These are phyloP conservation scores for Aspergillus latus DNA, from an alignment of 2,329 filamentous ascomycete genomes.

Conservation along the genomic window DNA sequence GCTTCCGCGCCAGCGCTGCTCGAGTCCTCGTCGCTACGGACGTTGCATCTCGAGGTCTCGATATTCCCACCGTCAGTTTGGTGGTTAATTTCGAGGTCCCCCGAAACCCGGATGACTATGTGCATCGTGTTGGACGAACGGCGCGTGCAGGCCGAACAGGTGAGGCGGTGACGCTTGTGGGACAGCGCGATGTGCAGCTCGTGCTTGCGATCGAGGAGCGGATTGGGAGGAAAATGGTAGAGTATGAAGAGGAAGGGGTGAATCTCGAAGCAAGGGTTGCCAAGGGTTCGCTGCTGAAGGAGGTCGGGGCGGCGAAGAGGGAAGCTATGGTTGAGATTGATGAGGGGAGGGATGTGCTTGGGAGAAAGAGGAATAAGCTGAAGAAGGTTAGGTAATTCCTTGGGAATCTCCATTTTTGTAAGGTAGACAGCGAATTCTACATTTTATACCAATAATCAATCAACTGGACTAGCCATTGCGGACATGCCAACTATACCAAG, in stretches of 20 bases:
- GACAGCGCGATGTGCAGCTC: constrained; percentile 87
- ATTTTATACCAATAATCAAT: background rate
- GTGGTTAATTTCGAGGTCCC: constrained; percentile 97
- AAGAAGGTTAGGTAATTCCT: constrained; percentile 39
- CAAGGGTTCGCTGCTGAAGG: constrained; percentile 73
- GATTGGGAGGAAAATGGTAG: constrained; percentile 74
- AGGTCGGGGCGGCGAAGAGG: constrained; percentile 92
- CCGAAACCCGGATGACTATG: constrained; percentile 94
- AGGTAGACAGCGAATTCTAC: background rate
- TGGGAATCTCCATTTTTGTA: no score
- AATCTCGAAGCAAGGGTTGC: constrained; percentile 90
- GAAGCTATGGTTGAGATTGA: constrained; percentile 90
- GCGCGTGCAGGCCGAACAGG: constrained; percentile 85
- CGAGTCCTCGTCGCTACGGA: constrained; percentile 92
- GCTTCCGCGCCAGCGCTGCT: constrained; percentile 86
- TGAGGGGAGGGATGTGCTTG: constrained; percentile 84
- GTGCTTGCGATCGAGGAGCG: constrained; percentile 86
- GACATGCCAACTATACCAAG: background rate
- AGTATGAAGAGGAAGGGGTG: constrained; percentile 86
- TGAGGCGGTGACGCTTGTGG: constrained; percentile 82
- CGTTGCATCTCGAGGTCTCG: constrained; percentile 88
- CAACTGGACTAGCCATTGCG: background rate
- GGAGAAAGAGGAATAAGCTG: constrained; percentile 64
- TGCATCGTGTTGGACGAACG: constrained; percentile 92
- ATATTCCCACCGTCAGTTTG: constrained; percentile 86